phyloP scores from a whole-genome alignment of 2,329 filamentous ascomycete genomes.

The Colletotrichum sublineola region DNA sequence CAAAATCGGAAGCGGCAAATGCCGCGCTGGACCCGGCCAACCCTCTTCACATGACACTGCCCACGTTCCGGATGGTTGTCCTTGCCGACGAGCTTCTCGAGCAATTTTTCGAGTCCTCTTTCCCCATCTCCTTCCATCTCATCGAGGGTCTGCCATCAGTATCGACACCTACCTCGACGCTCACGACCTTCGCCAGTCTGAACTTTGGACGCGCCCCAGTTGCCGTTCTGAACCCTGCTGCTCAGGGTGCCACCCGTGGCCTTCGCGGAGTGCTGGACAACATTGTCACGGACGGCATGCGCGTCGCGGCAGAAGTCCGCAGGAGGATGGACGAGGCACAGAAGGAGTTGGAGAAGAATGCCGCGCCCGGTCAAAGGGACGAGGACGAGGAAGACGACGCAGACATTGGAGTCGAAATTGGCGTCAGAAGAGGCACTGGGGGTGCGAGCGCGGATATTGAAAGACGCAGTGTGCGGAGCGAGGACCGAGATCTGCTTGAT shows the following conservation, averaged over 20 bases:
- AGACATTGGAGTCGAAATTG: conserved; percentile 60
- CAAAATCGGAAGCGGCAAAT: conserved; percentile 84
- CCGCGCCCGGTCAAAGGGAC: conserved; percentile 71
- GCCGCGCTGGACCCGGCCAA: conserved; percentile 92
- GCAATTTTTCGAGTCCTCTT: conserved; percentile 97
- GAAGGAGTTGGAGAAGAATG: conserved; percentile 88
- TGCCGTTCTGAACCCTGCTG: conserved; percentile 54
- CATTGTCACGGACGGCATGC: conserved; percentile 97
- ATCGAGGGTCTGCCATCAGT: conserved; percentile 69
- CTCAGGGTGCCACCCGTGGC: conserved; percentile 76
- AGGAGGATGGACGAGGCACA: conserved; percentile 97
- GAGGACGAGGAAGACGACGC: conserved; percentile 80
- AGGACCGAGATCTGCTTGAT: conserved; percentile 78
- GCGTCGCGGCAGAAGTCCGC: conserved; percentile 91
- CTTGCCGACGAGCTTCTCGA: conserved; percentile 95
- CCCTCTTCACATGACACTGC: conserved; percentile 93
- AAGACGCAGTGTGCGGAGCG: conserved; percentile 73
- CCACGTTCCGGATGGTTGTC: conserved; percentile 98
- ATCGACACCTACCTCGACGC: conserved; percentile 65
- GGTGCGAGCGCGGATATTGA: conserved; percentile 68
- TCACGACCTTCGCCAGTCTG: conserved; percentile 88
- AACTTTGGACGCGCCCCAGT: conserved; percentile 65
- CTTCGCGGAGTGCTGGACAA: conserved; percentile 95
- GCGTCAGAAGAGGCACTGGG: conserved; percentile 53
- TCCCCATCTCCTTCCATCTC: conserved; percentile 92